Percentiles rank a stretch among this genome's conserved stretches.
Conservation (phyloP, 1,284 basidiomycete genomes). For the Chalciporus sp. region DNA sequence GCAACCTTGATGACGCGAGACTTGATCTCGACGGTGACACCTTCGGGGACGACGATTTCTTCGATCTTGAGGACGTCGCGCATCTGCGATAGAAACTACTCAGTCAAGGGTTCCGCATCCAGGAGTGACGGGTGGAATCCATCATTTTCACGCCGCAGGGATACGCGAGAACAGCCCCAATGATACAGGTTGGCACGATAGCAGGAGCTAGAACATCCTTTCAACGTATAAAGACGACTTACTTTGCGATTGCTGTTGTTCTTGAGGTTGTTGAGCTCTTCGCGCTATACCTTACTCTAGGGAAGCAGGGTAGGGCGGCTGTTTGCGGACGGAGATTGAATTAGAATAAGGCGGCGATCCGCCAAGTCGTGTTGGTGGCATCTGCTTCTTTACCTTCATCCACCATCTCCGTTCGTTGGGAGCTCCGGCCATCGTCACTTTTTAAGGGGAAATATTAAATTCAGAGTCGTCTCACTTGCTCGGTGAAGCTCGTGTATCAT, state of each 20-base stretch:
- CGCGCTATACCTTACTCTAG: neutral
- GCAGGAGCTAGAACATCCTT: neutral
- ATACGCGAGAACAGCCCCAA: conserved; percentile 6
- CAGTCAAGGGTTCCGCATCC: conserved; percentile 26
- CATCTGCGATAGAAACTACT: conserved; percentile 57
- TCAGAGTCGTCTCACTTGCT: conserved; percentile 38
- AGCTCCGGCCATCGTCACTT: conserved; percentile 37
- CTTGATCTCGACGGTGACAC: conserved; percentile 85
- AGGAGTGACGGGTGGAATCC: conserved; percentile 30
- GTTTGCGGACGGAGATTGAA: conserved; percentile 37
- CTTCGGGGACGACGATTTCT: conserved; percentile 89
- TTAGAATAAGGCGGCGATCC: conserved; percentile 28
- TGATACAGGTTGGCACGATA: neutral
- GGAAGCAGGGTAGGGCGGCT: conserved; percentile 21
- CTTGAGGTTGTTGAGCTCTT: conserved; percentile 26
- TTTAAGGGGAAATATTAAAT: conserved; percentile 40
- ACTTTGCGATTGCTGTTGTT: conserved; percentile 30
- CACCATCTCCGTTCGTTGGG: conserved; percentile 49
- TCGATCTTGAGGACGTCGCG: conserved; percentile 92
- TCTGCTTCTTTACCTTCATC: conserved; percentile 43
- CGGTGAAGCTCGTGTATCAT: conserved; percentile 35
- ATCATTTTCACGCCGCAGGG: conserved; percentile 13
- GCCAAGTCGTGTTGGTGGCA: conserved; percentile 17
- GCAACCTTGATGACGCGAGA: conserved; percentile 87
- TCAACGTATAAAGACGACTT: conserved; percentile 16